Evolutionary conservation across 2,329 filamentous ascomycete species (phyloP), one percentile per base, ranked within the genome.

Genomic region (Trichoderma guizhouense): DNA sequence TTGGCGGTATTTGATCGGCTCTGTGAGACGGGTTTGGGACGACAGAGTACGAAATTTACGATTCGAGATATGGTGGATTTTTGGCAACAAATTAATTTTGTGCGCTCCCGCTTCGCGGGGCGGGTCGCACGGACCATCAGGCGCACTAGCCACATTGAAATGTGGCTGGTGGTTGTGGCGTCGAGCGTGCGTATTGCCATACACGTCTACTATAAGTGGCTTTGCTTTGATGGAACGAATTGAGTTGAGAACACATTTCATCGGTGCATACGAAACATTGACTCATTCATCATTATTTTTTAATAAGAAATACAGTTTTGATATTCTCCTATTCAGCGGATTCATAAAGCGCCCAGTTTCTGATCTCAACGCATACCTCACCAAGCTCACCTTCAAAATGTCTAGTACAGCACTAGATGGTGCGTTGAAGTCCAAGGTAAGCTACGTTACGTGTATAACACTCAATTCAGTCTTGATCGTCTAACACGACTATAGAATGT

Each of bases 351-450:
- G 26, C 26, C 30, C 7, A 21, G 6, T 28, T 7, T 34, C 36
- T 36, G 5, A 55, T 26, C 30, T 53, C 8, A 21, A 34, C 18
- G 4, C 15, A 34, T 55, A 7, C 28, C 3, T 21, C 21, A 14
- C 14, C 69, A 36, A 7, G n/a, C 3, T 21, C 21, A 14, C 14
- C 69, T 43, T 34, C 75, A 86, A 79, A 9, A 93, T 93, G 91
- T 90, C 91, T n/a, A 34, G 15, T 64, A 94, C 91, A 72, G 86
- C 87, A 34, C 80, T 94, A 3, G 92, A 94, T 78, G 88, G 86
- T 79, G 90, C 88, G 11, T 83, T 93, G 82, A 90, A 87, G 76
- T 93, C 91, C 69, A 91, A 91, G 84, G 91, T 92, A 82, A 71
- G 82, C 79, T 12, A 21, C n/a, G 21, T 1, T 24, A 24, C n/a